These are phyloP conservation scores for Grifola frondosa DNA, from an alignment of 1,284 basidiomycete species.

Conservation along the genomic window DNA sequence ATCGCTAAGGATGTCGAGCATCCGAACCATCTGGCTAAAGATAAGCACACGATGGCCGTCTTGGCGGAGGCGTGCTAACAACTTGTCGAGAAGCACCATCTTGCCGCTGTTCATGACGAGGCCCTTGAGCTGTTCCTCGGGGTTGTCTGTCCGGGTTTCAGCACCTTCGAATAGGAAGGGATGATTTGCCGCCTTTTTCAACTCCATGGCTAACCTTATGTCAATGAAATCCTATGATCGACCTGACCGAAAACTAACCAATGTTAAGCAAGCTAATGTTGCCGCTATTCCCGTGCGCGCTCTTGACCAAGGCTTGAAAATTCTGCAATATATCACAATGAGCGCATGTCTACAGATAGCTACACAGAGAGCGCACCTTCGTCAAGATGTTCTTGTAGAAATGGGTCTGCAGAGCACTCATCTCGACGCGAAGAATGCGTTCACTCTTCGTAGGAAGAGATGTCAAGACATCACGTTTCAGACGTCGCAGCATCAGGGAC, in stretches of 20 bases:
- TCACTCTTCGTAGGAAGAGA: slow-evolving; percentile 98
- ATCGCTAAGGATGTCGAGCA: slow-evolving; percentile 98
- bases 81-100: slow-evolving; percentile 94
- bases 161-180: slow-evolving; percentile 98
- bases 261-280: slow-evolving; percentile 94
- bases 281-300: slow-evolving; percentile 76
- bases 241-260: slow-evolving; percentile 45
- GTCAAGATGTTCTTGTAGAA: slow-evolving; percentile 99
- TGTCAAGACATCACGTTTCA: slow-evolving; percentile 98
- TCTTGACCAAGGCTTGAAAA: slow-evolving; percentile 90
- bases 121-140: slow-evolving; percentile 90
- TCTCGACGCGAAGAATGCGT: slow-evolving; percentile 95
- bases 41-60: slow-evolving; percentile 97
- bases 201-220: slow-evolving; percentile 73
- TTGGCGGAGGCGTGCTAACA: slow-evolving; percentile 84
- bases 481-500: slow-evolving; percentile 90
- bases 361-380: slow-evolving; percentile 52
- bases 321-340: slow-evolving; percentile 58
- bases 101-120: slow-evolving; percentile 99
- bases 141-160: slow-evolving; percentile 72
- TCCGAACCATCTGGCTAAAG: slow-evolving; percentile 99
- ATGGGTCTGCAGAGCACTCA: slow-evolving; percentile 96
- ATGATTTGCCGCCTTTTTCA: slow-evolving; percentile 98
- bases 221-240: slow-evolving; percentile 1
- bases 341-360: slow-evolving; percentile 8